Base-by-base conservation (phyloP, 176 grass and related monocot genomes). In the Avena sativa region DNA sequence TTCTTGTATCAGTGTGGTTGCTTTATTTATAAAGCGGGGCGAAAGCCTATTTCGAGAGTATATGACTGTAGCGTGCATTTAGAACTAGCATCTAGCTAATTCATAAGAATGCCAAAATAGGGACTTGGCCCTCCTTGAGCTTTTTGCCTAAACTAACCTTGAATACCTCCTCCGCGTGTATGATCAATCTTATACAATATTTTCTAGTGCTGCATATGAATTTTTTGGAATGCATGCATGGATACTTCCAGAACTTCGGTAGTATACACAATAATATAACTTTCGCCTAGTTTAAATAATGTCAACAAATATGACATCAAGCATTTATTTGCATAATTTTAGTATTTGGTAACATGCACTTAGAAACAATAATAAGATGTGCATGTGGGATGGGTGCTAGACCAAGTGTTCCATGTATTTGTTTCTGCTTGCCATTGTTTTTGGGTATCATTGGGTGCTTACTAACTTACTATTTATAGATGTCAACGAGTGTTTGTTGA, bases 401-500 rank as follows among this genome's bases (percentile, higher is more conserved):
- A 36, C 34, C 8, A 71, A 71, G 34, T 36, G 1, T 69, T 9
- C 0, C 34, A 38, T 71, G 34, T 8, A 2, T 11, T 20, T 71
- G 17, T 36, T 71, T 71, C 17, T 43, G 3, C 9, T 0, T 43
- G 5, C 67, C 1, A 20, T 9, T 69, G 9, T 70, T 70, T 70
- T 40, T 0, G 10, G 1, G 38, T 19, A 21, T 13, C 2, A 72
- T 5, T 43, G 1, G 17, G 38, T 71, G 0, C 65, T 68, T 16
- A 17, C 32, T 70, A 0, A 1, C 21, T 0, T 59, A 43, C 9
- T 32, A 49, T 13, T n/a, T 77, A 14, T 32, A 90, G 88, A 90
- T 57, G 30, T 90, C 17, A 21, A 90, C 0, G 88, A 90, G 70
- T 90, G 88, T 30, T 65, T 0, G 1, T 0, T 62, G 46, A 67